Base-by-base conservation (phyloP, 306 rosid species). In the Prunus fruticosa region DNA sequence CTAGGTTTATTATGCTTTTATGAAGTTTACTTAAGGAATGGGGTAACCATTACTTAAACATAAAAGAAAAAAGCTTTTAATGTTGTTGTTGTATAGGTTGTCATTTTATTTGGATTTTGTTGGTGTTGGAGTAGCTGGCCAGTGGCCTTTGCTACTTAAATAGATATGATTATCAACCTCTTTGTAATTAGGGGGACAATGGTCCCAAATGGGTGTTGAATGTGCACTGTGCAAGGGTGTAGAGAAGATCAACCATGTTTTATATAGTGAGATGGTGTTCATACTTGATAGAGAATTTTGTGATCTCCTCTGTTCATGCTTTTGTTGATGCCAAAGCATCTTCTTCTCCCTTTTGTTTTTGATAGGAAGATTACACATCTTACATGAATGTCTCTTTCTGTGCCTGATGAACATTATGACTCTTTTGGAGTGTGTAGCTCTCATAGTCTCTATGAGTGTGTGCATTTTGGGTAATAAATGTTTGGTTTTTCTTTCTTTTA, bases 81-180 rank as follows among this genome's bases (percentile, higher is more conserved):
- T 71, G 25, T 7, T 32, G 51, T 28, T 23, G 15, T 28, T 46
- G 15, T 69, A 28, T 69, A 1, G 18, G 28, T 51, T 15, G n/a
- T 56, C 22, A n/a, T 22, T 64, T 34, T 38, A 56, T 25, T 56
- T 14, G 27, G 51, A 45, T 71, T 71, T 53, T n/a, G 32, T 71
- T 71, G 64, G 75, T 56, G 66, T 72, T 72, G 54, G 38, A 22
- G 67, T 18, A 8, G 54, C 49, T 72, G 50, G 54, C 20, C 38
- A 12, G 43, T 28, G 30, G 28, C 69, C 13, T 12, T 73, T 52
- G 47, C 18, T 23, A 34, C 51, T 6, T 54, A 25, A 27, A 34
- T 71, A 71, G 11, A 43, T 28, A 43, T 72, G 53, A 4, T 28
- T 20, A 72, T 19, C 46, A 41, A 72, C 38, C 7, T 41, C 53